phyloP scores from a whole-genome alignment of 139 green algal genomes.

The Eudorina sp. region DNA sequence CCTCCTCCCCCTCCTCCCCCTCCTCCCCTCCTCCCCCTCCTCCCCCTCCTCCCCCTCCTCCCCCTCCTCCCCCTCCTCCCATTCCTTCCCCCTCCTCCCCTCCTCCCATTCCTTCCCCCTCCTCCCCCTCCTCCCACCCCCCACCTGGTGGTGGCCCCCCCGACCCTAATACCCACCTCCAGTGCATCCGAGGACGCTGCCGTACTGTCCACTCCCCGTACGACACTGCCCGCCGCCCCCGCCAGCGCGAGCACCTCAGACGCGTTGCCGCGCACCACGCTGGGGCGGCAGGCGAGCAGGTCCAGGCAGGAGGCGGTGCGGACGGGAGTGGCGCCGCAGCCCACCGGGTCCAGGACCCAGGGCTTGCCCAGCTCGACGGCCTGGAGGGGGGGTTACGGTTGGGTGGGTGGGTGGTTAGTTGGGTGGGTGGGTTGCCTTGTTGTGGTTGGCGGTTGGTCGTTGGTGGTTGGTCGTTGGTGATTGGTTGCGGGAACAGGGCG shows the following conservation, averaged over 20 bases:
- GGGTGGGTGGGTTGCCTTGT: background rate
- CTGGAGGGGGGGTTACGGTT: conserved; percentile 11
- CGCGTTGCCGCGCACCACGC: conserved; percentile 83
- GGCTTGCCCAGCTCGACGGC: conserved; percentile 72
- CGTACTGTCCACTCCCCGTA: conserved; percentile 80
- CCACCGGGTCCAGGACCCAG: conserved; percentile 91
- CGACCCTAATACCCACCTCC: conserved; percentile 22
- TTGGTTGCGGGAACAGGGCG: too few species aligned
- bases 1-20: background rate
- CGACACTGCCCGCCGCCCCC: conserved; percentile 61
- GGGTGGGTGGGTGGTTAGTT: background rate
- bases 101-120: conserved; percentile 26
- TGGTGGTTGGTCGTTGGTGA: too few species aligned
- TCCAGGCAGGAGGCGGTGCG: conserved; percentile 70
- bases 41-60: too few species aligned
- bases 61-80: background rate
- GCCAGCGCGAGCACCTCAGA: conserved; percentile 84
- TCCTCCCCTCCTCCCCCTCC: too few species aligned
- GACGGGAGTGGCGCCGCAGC: conserved; percentile 79
- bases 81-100: background rate
- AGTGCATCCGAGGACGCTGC: conserved; percentile 68
- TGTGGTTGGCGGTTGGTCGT: background rate
- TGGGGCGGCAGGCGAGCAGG: conserved; percentile 72
- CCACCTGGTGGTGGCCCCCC: background rate
- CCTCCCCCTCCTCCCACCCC: background rate